Evolutionary conservation across 1,139 yeast species (phyloP).

Genomic region (Kodamaea sp.): DNA sequence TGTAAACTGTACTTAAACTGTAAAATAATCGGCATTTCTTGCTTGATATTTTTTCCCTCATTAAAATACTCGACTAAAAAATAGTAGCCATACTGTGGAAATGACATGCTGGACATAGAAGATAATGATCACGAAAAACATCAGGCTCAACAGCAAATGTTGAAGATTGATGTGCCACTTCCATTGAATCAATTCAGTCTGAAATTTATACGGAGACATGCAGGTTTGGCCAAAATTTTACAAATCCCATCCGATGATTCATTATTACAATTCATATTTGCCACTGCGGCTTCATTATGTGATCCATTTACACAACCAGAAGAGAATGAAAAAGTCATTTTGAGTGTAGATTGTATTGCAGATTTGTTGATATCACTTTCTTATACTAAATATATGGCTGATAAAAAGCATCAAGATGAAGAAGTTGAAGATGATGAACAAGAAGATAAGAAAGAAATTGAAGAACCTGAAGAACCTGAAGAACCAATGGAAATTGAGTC

Average conservation of each 20-base stretch:
- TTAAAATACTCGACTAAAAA: background rate
- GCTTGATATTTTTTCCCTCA: background rate
- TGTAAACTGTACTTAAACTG: too few species aligned
- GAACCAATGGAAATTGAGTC: constrained; percentile 12
- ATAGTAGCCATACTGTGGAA: constrained; percentile 5
- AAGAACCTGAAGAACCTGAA: constrained; percentile 8
- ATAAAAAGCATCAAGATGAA: constrained; percentile 1
- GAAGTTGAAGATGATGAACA: constrained; percentile 8
- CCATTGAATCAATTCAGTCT: constrained; percentile 6
- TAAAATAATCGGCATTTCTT: too few species aligned
- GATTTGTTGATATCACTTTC: constrained; percentile 48
- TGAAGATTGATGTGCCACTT: constrained; percentile 7
- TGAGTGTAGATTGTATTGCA: constrained; percentile 54
- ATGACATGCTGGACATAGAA: constrained; percentile 26
- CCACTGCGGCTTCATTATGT: constrained; percentile 43
- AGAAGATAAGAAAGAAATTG: background rate
- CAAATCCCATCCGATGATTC: constrained; percentile 15
- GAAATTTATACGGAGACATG: constrained; percentile 15
- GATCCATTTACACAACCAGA: constrained; percentile 71
- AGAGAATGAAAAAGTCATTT: constrained; percentile 48
- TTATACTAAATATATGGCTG: constrained; percentile 15
- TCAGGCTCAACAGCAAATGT: background rate
- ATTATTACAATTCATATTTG: constrained; percentile 20
- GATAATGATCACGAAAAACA: constrained; percentile 19
- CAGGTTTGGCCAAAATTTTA: constrained; percentile 17